A percentile compares a stretch with the other conserved stretches of the same genome.
Conservation (phyloP, 2,329 filamentous ascomycete genomes). For the Tolypocladium endophyticum region DNA sequence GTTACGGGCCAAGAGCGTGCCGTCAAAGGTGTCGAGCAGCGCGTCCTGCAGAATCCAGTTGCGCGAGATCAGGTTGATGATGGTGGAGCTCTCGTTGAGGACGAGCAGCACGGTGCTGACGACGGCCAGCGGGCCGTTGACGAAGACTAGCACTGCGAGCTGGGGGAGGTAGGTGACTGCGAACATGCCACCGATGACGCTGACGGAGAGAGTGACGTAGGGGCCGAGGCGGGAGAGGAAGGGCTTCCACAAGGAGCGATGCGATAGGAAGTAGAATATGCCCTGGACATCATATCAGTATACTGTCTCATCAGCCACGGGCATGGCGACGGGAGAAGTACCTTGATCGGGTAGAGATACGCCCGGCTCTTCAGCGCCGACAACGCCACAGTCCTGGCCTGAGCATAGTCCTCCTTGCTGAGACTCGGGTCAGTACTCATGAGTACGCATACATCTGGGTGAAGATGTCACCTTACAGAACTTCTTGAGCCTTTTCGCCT, state of each 20-base stretch:
- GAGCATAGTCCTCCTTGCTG: slow-evolving; percentile 60
- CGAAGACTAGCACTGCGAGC: slow-evolving; percentile 69
- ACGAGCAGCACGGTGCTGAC: slow-evolving; percentile 61
- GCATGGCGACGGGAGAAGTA: background rate
- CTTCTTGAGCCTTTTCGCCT: slow-evolving; percentile 36
- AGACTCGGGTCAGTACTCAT: background rate
- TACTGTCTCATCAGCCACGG: too few relatives aligned
- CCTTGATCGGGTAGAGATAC: slow-evolving; percentile 75
- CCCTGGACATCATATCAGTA: slow-evolving; percentile 27
- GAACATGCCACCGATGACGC: slow-evolving; percentile 75
- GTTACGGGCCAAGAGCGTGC: slow-evolving; percentile 44
- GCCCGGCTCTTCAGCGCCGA: slow-evolving; percentile 66
- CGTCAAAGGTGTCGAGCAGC: slow-evolving; percentile 82
- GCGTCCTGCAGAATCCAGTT: slow-evolving; percentile 73
- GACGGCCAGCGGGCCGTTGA: slow-evolving; percentile 75
- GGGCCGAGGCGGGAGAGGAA: slow-evolving; percentile 43
- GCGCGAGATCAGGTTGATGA: slow-evolving; percentile 47
- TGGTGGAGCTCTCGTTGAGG: slow-evolving; percentile 48
- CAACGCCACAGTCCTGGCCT: slow-evolving; percentile 50
- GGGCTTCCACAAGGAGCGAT: slow-evolving; percentile 48
- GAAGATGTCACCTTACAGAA: slow-evolving; percentile 25
- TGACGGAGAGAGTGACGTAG: slow-evolving; percentile 59
- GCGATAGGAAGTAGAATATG: slow-evolving; percentile 47
- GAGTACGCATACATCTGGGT: too few relatives aligned
- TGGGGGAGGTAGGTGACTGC: slow-evolving; percentile 79